Base-by-base conservation (phyloP, 495 filamentous ascomycete species). In the Trichocladium antarcticum region DNA sequence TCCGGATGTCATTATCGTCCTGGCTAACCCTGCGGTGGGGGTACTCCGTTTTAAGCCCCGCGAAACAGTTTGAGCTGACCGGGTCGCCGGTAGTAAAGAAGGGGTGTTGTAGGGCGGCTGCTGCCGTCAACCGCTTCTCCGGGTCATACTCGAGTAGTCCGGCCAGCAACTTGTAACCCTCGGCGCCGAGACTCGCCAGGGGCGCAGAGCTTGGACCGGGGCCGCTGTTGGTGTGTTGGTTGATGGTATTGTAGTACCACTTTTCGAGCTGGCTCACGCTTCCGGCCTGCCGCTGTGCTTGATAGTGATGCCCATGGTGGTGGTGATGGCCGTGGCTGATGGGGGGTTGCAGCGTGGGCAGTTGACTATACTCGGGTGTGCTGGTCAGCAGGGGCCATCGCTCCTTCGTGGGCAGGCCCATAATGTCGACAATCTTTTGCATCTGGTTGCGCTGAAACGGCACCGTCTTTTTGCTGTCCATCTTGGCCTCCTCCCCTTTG, bases 381-480 rank as follows among this genome's bases (percentile, higher is more conserved):
- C 78, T 75, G 1, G 74, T 69, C 12, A 98, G 70, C 22, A 87
- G 74, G 0, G 88, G 85, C 92, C 92, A 99, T 19, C 80, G 75
- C 29, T 95, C 87, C 62, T 90, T 90, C 24, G 77, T 85, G 0
- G 93, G 92, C 57, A 90, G 65, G 35, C 92, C 92, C 65, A 97
- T 81, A 47, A 98, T 85, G 57, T 97, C 93, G 21, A 93, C 87
- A 47, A 98, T 98, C 64, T 95, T 96, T 61, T 88, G 86, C 88
- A 98, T 95, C 68, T 98, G 92, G 59, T 97, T 95, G 20, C 89
- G 80, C 66, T 98, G 92, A 60, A 98, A 98, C 0, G 92, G 92
- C 0, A 97, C 89, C 4, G 85, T 89, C 67, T 95, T 95, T 64
- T 97, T 97, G 64, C 74, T 83, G 64, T 97, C 93, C 87, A 95